phyloP scores from a whole-genome alignment of 1,139 yeast genomes.

The Geotrichum reessii region DNA sequence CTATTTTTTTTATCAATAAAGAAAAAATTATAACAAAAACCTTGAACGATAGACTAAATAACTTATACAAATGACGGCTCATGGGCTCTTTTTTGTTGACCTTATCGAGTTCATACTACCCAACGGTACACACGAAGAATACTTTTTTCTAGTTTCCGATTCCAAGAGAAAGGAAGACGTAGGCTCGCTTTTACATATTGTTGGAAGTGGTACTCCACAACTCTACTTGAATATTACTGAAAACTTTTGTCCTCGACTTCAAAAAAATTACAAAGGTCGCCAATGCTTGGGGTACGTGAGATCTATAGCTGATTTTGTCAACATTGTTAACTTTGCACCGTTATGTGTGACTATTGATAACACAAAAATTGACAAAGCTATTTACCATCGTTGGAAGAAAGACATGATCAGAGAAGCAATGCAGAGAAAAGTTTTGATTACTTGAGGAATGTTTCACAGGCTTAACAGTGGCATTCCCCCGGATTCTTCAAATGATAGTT shows the following conservation, averaged over 20 bases:
- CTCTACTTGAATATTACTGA: conserved; percentile 11
- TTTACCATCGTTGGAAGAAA: conserved; percentile 16
- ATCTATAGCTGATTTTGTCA: conserved; percentile 11
- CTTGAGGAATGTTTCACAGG: background rate
- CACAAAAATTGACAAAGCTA: conserved; percentile 12
- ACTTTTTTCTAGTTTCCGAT: conserved; percentile 14
- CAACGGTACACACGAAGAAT: conserved; percentile 10
- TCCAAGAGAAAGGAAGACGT: conserved; percentile 10
- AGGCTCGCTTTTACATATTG: conserved; percentile 16
- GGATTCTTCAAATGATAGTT: too few species aligned
- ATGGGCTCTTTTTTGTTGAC: conserved; percentile 16
- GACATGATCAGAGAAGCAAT: conserved; percentile 17
- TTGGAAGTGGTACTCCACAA: conserved; percentile 17
- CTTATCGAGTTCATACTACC: conserved; percentile 11
- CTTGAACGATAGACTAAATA: background rate
- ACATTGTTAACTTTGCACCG: conserved; percentile 14
- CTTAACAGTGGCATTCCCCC: too few species aligned
- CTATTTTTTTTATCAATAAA: too few species aligned
- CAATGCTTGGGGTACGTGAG: conserved; percentile 12
- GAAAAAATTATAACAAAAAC: too few species aligned
- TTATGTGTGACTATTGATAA: conserved; percentile 14
- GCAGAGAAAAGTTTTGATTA: conserved; percentile 1
- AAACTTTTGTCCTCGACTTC: conserved; percentile 11
- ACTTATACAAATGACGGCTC: background rate
- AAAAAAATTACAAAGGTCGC: conserved; percentile 7